Evolutionary conservation across 176 grass and related monocot genomes (phyloP), one percentile per base, ranked within the genome.

Genomic region (Oryza longistaminata): DNA sequence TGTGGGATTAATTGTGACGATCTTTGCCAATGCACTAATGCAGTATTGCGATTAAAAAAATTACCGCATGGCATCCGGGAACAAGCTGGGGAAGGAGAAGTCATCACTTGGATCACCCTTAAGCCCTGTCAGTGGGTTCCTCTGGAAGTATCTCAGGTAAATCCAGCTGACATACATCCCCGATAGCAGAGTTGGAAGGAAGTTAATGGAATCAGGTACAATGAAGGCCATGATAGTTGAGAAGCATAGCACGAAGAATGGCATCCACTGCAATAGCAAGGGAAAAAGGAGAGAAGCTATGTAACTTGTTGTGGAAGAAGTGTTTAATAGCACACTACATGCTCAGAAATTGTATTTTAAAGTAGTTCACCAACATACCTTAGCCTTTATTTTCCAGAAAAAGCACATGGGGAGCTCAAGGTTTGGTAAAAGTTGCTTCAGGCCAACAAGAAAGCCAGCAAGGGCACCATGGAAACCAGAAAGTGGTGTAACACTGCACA

Each of bases 341-440:
- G 60, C 0, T 40, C 49, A 73, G 3, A 42, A 62, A 83, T 31
- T 7, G 68, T 6, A 12, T 14, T 66, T 22, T 66, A 8, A 6
- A 46, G 27, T 70, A 40, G 64, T 68, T 11, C n/a, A 83, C 19
- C 13, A 67, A 22, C 44, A 85, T 83, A 95, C 95, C 93, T 96
- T 99, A 44, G 97, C 93, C 93, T 99, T 99, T 29, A 99, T 94
- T 88, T 96, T 99, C 86, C 94, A 96, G 81, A 97, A 97, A 87
- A 97, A 97, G 35, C 90, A 94, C 90, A 89, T 96, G 16, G 94
- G 94, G 21, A 97, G 86, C 81, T 99, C 97, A 81, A 94, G 93
- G 78, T 96, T 90, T 85, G 97, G 97, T 89, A 99, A 75, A 35
- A 99, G 77, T 42, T 99, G 97, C 68, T 99, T 99, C 74, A 96